Conservation (phyloP, 75 land plant species). For the Cunninghamia lanceolata region DNA sequence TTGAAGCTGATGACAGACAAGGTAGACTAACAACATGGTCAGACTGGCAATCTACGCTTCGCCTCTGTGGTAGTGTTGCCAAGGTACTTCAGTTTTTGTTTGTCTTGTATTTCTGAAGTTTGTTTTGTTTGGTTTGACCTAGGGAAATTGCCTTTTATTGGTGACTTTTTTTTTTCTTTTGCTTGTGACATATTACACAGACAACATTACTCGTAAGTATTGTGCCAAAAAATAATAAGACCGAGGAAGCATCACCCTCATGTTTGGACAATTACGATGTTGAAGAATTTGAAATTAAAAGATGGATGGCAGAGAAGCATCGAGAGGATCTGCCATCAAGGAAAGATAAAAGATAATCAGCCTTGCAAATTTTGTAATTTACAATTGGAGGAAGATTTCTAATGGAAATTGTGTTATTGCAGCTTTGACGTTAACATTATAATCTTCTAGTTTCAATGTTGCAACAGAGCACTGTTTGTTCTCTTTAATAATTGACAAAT, state of each 20-base stretch:
- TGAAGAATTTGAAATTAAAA: constrained; percentile 27
- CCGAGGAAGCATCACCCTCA: constrained; percentile 2
- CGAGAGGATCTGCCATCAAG: constrained; percentile 9
- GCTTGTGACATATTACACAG: constrained; percentile 14
- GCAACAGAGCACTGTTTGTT: background rate
- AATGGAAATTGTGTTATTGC: background rate
- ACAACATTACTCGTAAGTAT: constrained; percentile 35
- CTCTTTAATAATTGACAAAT: background rate
- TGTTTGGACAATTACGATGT: constrained; percentile 28
- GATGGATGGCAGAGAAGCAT: constrained; percentile 48
- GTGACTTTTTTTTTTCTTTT: background rate
- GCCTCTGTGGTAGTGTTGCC: constrained; percentile 60
- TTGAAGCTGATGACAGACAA: constrained; percentile 28
- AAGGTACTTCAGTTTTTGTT: constrained; percentile 26
- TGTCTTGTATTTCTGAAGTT: background rate
- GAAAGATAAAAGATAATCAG: background rate
- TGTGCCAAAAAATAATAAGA: background rate
- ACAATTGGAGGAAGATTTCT: background rate
- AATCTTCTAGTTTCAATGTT: background rate
- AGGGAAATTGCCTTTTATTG: background rate
- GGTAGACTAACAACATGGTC: constrained; percentile 69
- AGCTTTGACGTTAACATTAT: background rate
- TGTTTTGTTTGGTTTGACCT: background rate
- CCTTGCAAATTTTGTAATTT: background rate
- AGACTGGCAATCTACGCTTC: constrained; percentile 44